A percentile compares a stretch with the other conserved stretches of the same genome.
Evolutionary conservation across 805 yeast species (phyloP).

Genomic region (Lachancea sp.): DNA sequence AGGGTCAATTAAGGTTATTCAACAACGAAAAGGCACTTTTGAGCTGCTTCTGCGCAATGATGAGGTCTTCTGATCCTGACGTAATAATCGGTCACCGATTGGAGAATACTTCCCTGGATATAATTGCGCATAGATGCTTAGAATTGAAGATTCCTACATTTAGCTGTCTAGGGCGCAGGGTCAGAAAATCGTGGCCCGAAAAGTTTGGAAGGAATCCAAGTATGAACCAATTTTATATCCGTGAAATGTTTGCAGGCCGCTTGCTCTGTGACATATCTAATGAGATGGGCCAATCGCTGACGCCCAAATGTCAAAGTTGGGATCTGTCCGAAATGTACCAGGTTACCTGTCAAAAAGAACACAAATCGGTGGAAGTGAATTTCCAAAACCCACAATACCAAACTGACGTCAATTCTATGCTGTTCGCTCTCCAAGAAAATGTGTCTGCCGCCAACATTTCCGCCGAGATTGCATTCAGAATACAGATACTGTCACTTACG

Average conservation of each 20-base stretch:
- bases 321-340: slow-evolving; percentile 86
- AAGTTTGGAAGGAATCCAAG: slow-evolving; percentile 51
- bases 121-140: slow-evolving; percentile 72
- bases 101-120: slow-evolving; percentile 72
- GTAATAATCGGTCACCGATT: slow-evolving; percentile 81
- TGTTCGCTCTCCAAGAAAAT: slow-evolving; percentile 67
- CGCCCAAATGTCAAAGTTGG: slow-evolving; percentile 91
- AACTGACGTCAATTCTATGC: slow-evolving; percentile 59
- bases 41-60: slow-evolving; percentile 63
- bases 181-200: slow-evolving; percentile 72
- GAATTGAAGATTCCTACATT: slow-evolving; percentile 69
- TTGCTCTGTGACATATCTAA: slow-evolving; percentile 88
- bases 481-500: slow-evolving; percentile 81
- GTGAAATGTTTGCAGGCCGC: slow-evolving; percentile 78
- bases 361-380: slow-evolving; percentile 63
- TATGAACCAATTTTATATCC: slow-evolving; percentile 48
- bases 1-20: slow-evolving; percentile 46
- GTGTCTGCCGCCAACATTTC: slow-evolving; percentile 59
- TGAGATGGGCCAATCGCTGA: slow-evolving; percentile 89
- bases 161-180: slow-evolving; percentile 78
- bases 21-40: slow-evolving; percentile 71
- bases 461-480: slow-evolving; percentile 71
- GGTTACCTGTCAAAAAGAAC: slow-evolving; percentile 61
- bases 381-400: slow-evolving; percentile 57
- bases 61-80: slow-evolving; percentile 85